Base-by-base conservation (phyloP, 768 basidiomycete genomes). In the Symmetrospora coprosmae region DNA sequence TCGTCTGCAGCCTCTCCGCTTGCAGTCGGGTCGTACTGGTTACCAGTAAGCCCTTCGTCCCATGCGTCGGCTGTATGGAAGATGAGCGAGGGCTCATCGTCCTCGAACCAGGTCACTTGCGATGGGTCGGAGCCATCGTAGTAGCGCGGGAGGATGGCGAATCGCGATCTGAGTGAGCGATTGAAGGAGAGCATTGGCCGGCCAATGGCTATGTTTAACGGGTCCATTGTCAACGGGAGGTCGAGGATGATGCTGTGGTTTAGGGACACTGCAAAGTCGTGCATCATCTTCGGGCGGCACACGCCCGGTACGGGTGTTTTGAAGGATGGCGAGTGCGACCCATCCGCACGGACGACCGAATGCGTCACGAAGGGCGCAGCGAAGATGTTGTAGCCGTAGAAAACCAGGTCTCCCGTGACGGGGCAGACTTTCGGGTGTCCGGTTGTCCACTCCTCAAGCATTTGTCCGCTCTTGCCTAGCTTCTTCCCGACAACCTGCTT, bases 31-130 rank as follows among this genome's bases (percentile, higher is more conserved):
- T 58, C 34, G 28, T 58, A 58, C 34, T 45, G 39, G 21, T 25
- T 40, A 6, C 46, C 31, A 30, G 62, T 38, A 47, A 25, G 48
- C 33, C 61, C 37, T 25, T 72, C 73, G 65, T 74, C 71, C 72
- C 69, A 74, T 3, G 73, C 69, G 49, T 73, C 73, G 19, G 73
- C 74, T 2, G 74, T 74, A 63, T 75, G 75, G 63, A 75, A 75
- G 34, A 75, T 73, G 61, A 73, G 66, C 59, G 73, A 71, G 2
- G 72, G 71, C 41, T 74, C 70, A 5, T 64, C 33, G 27, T 72
- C 71, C 31, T 60, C 64, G 63, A 72, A 75, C 47, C 71, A 69
- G 14, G 62, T 61, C 1, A 69, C 68, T 17, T 52, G 46, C 27
- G 61, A 52, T 23, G 43, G 31, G 16, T 58, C 55, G 9, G 19